phyloP scores from a whole-genome alignment of 208 protist species.

The Naegleria gruberi region DNA sequence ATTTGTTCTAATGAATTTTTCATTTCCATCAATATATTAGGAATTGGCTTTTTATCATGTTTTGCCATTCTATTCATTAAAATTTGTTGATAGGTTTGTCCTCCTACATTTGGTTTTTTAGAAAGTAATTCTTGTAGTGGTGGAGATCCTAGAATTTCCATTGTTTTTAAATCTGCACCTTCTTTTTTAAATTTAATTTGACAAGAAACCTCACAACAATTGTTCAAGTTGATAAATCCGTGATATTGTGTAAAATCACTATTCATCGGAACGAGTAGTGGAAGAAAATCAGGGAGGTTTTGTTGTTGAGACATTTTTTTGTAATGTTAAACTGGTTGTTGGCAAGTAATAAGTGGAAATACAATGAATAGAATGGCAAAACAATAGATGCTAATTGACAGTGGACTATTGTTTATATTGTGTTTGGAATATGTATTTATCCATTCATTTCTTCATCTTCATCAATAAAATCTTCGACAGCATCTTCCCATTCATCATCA shows the following conservation, averaged over 20 bases:
- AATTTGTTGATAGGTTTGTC: background rate
- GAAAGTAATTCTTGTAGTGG: background rate
- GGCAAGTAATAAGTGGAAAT: no score
- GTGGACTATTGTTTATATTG: no score
- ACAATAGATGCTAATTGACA: no score
- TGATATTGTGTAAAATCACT: background rate
- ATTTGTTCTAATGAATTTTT: background rate
- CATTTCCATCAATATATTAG: background rate
- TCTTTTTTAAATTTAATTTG: background rate
- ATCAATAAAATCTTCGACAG: background rate
- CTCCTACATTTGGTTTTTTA: background rate
- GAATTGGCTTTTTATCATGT: background rate
- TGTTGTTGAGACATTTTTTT: no score
- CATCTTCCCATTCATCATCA: background rate
- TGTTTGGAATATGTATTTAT: background rate
- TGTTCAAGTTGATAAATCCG: background rate
- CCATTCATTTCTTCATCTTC: conserved; percentile 15
- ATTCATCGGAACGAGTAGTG: background rate
- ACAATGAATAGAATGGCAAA: no score
- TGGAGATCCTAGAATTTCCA: background rate
- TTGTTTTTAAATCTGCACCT: background rate
- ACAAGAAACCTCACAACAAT: background rate
- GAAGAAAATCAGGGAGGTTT: no score
- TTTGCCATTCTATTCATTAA: background rate
- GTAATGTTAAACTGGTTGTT: no score